Conservation (phyloP, 2,329 filamentous ascomycete genomes). For the Mollisia scopiformis region DNA sequence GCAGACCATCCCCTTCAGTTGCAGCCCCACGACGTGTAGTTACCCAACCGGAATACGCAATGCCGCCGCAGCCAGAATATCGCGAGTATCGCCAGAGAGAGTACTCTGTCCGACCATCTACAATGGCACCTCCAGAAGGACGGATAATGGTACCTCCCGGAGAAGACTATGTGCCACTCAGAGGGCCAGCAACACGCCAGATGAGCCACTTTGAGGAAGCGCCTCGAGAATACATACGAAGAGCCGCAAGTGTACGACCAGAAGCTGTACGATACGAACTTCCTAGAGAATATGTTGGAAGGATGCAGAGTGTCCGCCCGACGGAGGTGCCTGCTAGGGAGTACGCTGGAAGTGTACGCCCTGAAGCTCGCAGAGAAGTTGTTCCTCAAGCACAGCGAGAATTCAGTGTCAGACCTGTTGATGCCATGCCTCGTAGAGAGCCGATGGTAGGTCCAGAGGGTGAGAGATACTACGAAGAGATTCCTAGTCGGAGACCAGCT, state of each 20-base stretch:
- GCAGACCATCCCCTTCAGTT: slow-evolving; percentile 53
- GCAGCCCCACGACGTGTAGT: slow-evolving; percentile 58
- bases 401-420: slow-evolving; percentile 34
- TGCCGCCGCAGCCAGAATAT: slow-evolving; percentile 46
- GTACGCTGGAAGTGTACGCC: slow-evolving; percentile 41
- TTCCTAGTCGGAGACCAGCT: slow-evolving; percentile 20
- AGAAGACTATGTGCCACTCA: slow-evolving; percentile 49
- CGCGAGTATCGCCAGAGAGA: slow-evolving; percentile 61
- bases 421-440: slow-evolving; percentile 29
- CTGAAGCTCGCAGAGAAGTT: slow-evolving; percentile 34
- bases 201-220: slow-evolving; percentile 48
- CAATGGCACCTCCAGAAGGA: slow-evolving; percentile 30
- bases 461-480: slow-evolving; percentile 32
- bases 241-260: slow-evolving; percentile 59
- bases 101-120: slow-evolving; percentile 52
- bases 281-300: slow-evolving; percentile 36
- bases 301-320: slow-evolving; percentile 13
- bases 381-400: slow-evolving; percentile 31
- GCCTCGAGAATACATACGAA: slow-evolving; percentile 50
- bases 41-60: slow-evolving; percentile 62
- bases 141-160: slow-evolving; percentile 29
- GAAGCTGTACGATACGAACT: slow-evolving; percentile 46
- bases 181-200: slow-evolving; percentile 36
- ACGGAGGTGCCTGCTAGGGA: slow-evolving; percentile 41
- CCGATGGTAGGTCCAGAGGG: slow-evolving; percentile 22